phyloP scores from a whole-genome alignment of 202 grass and related monocot genomes.

The Hordeum pubiflorum region DNA sequence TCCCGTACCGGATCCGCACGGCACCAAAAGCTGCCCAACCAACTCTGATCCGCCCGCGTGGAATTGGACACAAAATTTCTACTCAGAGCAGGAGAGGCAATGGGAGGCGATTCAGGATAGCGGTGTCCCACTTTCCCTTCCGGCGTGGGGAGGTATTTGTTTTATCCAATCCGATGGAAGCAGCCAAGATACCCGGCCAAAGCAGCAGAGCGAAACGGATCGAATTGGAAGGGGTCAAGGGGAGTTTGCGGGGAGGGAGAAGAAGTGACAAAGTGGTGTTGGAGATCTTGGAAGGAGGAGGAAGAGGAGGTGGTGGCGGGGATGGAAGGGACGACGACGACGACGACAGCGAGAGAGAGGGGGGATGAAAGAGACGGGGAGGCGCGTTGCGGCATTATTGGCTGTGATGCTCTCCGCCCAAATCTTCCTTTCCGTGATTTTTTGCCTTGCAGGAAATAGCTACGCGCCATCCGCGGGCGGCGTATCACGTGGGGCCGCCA shows the following conservation, averaged over 20 bases:
- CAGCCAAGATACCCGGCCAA: neutral
- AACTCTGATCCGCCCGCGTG: neutral
- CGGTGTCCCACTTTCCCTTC: neutral
- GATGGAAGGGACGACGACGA: constrained; percentile 4
- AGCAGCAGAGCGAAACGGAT: neutral
- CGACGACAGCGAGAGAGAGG: neutral
- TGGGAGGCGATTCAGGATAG: no score
- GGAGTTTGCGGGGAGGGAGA: neutral
- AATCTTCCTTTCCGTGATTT: constrained; percentile 1
- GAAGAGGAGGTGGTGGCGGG: neutral
- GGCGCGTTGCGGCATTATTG: constrained; percentile 27
- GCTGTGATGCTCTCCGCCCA: neutral
- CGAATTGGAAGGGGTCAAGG: neutral
- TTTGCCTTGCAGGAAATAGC: constrained; percentile 29
- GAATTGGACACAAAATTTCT: neutral
- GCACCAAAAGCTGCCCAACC: neutral
- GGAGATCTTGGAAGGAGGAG: constrained; percentile 23
- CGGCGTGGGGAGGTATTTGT: neutral
- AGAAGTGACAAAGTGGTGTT: neutral
- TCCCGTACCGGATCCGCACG: constrained; percentile 4
- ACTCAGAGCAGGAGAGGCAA: neutral
- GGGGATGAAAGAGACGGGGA: neutral
- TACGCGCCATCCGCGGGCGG: constrained; percentile 1
- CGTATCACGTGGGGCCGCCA: constrained; percentile 23
- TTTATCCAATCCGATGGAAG: neutral